phyloP scores from a whole-genome alignment of 1,284 basidiomycete species.

The Trametes hirsuta region DNA sequence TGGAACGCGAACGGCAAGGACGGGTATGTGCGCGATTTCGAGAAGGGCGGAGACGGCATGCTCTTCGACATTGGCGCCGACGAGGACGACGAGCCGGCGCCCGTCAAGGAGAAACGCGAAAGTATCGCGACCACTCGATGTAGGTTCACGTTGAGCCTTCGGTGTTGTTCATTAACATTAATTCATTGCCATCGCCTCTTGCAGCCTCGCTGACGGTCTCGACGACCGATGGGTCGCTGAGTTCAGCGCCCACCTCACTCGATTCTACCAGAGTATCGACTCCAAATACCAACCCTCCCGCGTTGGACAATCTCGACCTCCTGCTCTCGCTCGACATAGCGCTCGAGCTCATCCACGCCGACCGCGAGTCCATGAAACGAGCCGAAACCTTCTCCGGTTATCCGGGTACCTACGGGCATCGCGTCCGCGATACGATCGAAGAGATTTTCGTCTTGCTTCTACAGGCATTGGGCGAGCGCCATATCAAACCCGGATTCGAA shows the following conservation, averaged over 20 bases:
- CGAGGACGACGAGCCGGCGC: conserved; percentile 48
- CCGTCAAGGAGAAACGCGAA: conserved; percentile 34
- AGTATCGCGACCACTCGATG: conserved; percentile 26
- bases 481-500: conserved; percentile 85
- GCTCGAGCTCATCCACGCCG: conserved; percentile 89
- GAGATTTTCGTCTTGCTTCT: conserved; percentile 89
- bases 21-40: conserved; percentile 47
- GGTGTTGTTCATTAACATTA: background rate
- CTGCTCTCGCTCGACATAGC: conserved; percentile 91
- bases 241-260: conserved; percentile 21
- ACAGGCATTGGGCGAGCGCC: conserved; percentile 76
- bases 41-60: conserved; percentile 45
- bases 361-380: conserved; percentile 89
- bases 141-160: conserved; percentile 5
- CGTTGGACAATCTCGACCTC: conserved; percentile 76
- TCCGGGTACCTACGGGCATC: conserved; percentile 80
- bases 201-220: conserved; percentile 30
- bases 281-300: conserved; percentile 21
- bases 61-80: conserved; percentile 66
- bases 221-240: conserved; percentile 16
- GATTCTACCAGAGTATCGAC: conserved; percentile 28
- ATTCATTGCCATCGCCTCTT: background rate
- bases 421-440: conserved; percentile 89
- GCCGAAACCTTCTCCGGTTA: conserved; percentile 90
- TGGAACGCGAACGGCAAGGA: conserved; percentile 26